These are phyloP conservation scores for Penicillium daleae DNA, from an alignment of 495 filamentous ascomycete genomes.

Conservation along the genomic window DNA sequence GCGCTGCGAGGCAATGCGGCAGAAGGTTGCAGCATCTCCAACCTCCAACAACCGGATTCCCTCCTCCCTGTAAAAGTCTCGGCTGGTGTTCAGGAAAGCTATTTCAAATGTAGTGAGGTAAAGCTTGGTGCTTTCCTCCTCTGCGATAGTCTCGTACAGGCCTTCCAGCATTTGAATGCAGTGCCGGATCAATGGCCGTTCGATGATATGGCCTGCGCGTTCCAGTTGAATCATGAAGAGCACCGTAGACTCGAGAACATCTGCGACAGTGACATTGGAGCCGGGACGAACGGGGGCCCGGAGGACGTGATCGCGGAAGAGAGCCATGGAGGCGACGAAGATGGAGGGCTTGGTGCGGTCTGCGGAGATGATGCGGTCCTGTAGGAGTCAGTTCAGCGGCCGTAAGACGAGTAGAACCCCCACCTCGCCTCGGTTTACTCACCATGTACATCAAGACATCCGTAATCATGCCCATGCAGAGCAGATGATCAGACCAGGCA, in stretches of 20 bases:
- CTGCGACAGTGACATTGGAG: conserved; percentile 56
- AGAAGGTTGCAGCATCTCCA: conserved; percentile 80
- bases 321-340: conserved; percentile 77
- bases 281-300: conserved; percentile 52
- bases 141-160: conserved; percentile 78
- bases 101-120: conserved; percentile 86
- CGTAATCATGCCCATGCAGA: conserved; percentile 95
- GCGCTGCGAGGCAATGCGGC: conserved; percentile 72
- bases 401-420: neutral
- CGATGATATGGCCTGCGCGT: conserved; percentile 85
- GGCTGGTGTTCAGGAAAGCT: conserved; percentile 71
- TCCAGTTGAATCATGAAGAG: conserved; percentile 93
- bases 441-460: conserved; percentile 99
- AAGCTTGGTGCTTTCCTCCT: conserved; percentile 71
- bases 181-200: conserved; percentile 78
- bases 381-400: neutral
- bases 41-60: conserved; percentile 73
- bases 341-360: conserved; percentile 78
- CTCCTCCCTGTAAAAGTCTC: conserved; percentile 75
- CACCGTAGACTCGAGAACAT: conserved; percentile 77
- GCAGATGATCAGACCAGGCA: conserved; percentile 85
- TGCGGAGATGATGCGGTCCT: conserved; percentile 77
- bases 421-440: conserved; percentile 22
- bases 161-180: conserved; percentile 90
- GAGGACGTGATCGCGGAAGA: conserved; percentile 86